These are phyloP conservation scores for Flammula alnicola DNA, from an alignment of 1,284 basidiomycete species.

Conservation along the genomic window DNA sequence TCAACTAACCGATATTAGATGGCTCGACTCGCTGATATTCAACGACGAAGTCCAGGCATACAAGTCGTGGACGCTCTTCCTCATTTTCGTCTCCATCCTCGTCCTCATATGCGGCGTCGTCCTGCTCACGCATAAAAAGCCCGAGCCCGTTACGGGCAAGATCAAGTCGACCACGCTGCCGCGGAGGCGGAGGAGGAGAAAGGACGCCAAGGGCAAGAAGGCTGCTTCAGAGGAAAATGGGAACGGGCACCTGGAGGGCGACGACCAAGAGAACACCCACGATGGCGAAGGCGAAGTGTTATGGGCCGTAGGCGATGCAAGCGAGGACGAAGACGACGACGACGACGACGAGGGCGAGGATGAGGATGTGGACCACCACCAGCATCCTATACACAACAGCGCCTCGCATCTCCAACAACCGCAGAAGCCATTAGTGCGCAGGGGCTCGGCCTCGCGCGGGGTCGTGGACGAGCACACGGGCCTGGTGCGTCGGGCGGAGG, in stretches of 20 bases:
- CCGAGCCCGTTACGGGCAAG: conserved; percentile 48
- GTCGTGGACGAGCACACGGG: conserved; percentile 20
- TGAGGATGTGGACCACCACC: conserved; percentile 43
- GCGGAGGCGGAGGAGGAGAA: conserved; percentile 25
- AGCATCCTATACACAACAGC: conserved; percentile 34
- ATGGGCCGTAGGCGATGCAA: conserved; percentile 71
- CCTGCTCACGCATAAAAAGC: conserved; percentile 83
- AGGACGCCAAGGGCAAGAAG: conserved; percentile 14
- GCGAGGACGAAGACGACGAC: conserved; percentile 57
- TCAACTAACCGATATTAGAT: conserved; percentile 25
- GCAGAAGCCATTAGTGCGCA: background rate
- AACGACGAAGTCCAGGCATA: conserved; percentile 85
- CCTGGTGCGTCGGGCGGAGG: conserved; percentile 14
- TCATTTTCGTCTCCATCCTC: conserved; percentile 83
- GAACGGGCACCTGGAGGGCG: conserved; percentile 29
- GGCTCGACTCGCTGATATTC: conserved; percentile 59
- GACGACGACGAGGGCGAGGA: conserved; percentile 36
- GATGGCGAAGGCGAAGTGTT: conserved; percentile 48
- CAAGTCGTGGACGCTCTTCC: conserved; percentile 83
- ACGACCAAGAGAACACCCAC: conserved; percentile 27
- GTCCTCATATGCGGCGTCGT: conserved; percentile 89
- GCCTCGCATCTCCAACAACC: background rate
- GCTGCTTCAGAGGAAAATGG: conserved; percentile 25
- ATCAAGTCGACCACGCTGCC: conserved; percentile 30
- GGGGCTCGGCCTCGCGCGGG: conserved; percentile 1